Evolutionary conservation across 2,329 filamentous ascomycete genomes (phyloP), one percentile per base, ranked within the genome.

Genomic region (Penicillium sp.): DNA sequence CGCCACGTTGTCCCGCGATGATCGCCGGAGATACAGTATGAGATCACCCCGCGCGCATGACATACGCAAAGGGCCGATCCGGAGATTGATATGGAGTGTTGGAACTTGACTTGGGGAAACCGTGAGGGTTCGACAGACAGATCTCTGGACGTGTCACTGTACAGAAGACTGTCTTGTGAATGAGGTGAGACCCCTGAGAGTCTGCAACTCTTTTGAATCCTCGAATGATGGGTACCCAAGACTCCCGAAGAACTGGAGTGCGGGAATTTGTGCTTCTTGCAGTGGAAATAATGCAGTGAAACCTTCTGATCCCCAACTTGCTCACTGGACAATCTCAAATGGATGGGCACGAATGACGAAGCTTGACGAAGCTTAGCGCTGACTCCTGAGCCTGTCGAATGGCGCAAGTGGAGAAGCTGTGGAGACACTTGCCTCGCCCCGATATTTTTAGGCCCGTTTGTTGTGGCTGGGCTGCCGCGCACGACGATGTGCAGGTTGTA

Each of bases 341-440:
- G 26, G 45, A 60, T 57, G 19, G 53, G 33, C 49, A 40, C 51
- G 24, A 65, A 65, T 60, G 47, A 63, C 44, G 45, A 63, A 60
- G 61, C 64, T 68, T 68, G 56, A 53, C 59, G 57, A 68, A 66
- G 66, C 62, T 66, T 68, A 61, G 60, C 61, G 53, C 44, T 59
- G 28, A 33, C 30, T 33, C 44, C 47, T 13, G 24, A 44, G 26
- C 30, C 17, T 30, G 37, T n/a, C 15, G 24, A 44, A 35, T 53
- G 50, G 50, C 13, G 2, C 15, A 3, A 17, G 33, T 40, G 22
- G 50, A 38, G 50, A 22, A 15, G 12, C 2, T 6, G 47, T 50
- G 47, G 47, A 6, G 17, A 50, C 47, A n/a, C 26, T 12, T 37
- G 13, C 13, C n/a, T n/a, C n/a, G n/a, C n/a, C n/a, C 38, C 26